A percentile compares a stretch with the other conserved stretches of the same genome.
These are phyloP conservation scores for Typha latifolia DNA, from an alignment of 176 grass and related monocot species.

Conservation along the genomic window DNA sequence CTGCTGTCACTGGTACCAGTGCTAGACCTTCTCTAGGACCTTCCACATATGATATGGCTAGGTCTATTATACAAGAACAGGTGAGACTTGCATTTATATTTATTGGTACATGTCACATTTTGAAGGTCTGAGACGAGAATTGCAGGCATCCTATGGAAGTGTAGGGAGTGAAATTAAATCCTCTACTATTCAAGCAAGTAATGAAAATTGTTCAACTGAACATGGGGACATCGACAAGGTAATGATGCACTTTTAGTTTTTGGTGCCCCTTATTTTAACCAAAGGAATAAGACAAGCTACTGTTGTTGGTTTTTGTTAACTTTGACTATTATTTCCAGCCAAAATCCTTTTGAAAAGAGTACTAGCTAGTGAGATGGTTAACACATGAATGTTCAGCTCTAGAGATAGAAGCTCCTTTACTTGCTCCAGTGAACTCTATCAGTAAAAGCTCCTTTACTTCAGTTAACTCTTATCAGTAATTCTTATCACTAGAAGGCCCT, in stretches of 20 bases:
- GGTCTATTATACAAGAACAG: background rate
- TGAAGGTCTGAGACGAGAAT: background rate
- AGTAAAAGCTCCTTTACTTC: no score
- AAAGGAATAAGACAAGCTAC: no score
- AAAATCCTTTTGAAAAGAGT: no score
- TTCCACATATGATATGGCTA: background rate
- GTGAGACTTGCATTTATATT: background rate
- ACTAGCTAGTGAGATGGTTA: no score
- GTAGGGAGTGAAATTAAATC: background rate
- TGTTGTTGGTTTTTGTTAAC: no score
- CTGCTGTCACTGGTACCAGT: background rate
- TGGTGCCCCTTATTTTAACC: no score
- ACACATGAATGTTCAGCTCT: no score
- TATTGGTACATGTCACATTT: background rate
- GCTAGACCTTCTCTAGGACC: background rate
- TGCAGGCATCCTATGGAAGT: constrained; percentile 10
- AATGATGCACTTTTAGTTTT: background rate
- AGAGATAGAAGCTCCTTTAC: no score
- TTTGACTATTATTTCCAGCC: no score
- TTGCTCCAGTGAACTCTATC: no score
- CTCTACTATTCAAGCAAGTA: background rate
- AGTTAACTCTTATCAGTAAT: no score
- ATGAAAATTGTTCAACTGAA: background rate
- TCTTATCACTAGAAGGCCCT: no score
- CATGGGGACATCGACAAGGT: background rate